Base-by-base conservation (phyloP, 2,329 filamentous ascomycete genomes). In the Ophiocordyceps camponoti-saundersi region DNA sequence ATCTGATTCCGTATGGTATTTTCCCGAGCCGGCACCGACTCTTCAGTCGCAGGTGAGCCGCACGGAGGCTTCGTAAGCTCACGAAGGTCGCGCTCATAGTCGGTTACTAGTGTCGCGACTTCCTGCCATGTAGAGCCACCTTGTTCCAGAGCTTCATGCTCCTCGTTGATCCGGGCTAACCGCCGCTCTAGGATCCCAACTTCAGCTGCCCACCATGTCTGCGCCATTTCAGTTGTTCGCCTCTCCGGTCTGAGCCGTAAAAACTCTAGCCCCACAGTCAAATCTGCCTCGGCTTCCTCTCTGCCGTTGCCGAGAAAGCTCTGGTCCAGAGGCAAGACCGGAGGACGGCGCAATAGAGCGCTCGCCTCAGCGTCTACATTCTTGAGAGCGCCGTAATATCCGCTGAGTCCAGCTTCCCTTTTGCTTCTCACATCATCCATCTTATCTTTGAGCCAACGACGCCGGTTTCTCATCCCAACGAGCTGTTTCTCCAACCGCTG, bases 331-430 rank as follows among this genome's bases (percentile, higher is more conserved):
- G 75, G 73, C 40, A 65, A 65, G 6, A 78, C 61, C 0, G 75
- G 73, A 1, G 79, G 78, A 15, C 70, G 68, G 11, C 63, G 67
- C 53, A 88, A 65, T 49, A 88, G 73, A 4, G 64, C 65, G 6
- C 65, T 63, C 6, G 86, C 69, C 47, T 83, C 75, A 15, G 65
- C 66, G 50, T 88, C 80, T 6, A 85, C 71, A 47, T 85, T 74
- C 47, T 68, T 73, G 34, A 86, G 62, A 4, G 81, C 80, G 1
- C 79, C 75, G 20, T 72, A 75, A 58, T 86, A 88, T 0, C 81
- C 80, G 47, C 80, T 84, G 15, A 87, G 59, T n/a, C 77, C 78
- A 2, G 82, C 79, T 57, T 87, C 82, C 36, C 80, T 68, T 47
- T 72, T 71, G 53, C 80, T 87, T 51, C 72, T 71, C 1, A 78